Base-by-base conservation (phyloP, 2,329 filamentous ascomycete genomes). In the Lasiodiplodia hormozganensis region DNA sequence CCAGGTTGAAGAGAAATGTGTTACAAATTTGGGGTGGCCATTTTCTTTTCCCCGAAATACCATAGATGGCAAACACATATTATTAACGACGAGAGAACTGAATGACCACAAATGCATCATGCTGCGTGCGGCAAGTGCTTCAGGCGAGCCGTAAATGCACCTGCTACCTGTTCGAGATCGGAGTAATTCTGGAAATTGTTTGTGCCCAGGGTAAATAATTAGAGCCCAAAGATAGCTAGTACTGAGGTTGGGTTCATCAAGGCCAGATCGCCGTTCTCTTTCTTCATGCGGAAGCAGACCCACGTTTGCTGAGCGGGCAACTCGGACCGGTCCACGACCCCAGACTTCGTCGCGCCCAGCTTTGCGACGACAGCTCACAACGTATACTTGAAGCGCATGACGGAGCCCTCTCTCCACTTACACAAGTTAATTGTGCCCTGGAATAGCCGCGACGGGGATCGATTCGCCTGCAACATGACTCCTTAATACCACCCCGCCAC, bases 21-120 rank as follows among this genome's bases (percentile, higher is more conserved):
- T 21, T 51, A n/a, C 43, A 21, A 52, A 14, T 38, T 52, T 53
- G 60, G 60, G 47, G 34, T 28, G 51, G 60, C 28, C 54, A 7
- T 25, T 49, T 38, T 34, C 28, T 52, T 31, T 52, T 34, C 34
- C 21, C 60, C 49, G 31, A 49, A 64, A 64, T 53, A 64, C 60
- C 60, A 64, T 64, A 64, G 60, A 64, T 64, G 60, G 28, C 60
- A 64, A n/a, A 64, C 52, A 64, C 47, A 64, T 64, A 64, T 49
- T 25, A 52, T 52, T 64, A 64, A 64, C 60, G 60, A 34, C 43
- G 51, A 64, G 57, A 62, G 14, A 2, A 11, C 23, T 11, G n/a
- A n/a, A 64, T 25, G 28, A 34, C n/a, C 23, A 34, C 4, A 40
- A 18, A 10, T 43, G 38, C 18, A 23, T 28, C 6, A 34, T 34